A percentile compares a stretch with the other conserved stretches of the same genome.
phyloP scores from a whole-genome alignment of 805 yeast genomes.

The Saccharomyces mikatae region DNA sequence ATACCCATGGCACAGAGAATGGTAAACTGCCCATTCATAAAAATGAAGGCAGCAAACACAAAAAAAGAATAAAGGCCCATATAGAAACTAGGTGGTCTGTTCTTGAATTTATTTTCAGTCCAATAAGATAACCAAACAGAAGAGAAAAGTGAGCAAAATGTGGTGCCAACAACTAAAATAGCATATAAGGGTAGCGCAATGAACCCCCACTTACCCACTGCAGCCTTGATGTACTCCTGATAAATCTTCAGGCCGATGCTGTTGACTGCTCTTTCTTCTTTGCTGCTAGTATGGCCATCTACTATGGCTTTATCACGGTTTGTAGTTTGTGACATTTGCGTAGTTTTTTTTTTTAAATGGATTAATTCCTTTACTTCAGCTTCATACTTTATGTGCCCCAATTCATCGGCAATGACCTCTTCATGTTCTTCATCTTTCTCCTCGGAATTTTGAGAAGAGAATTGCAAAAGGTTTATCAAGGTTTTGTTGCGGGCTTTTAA shows the following conservation, averaged over 20 bases:
- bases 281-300: conserved; percentile 36
- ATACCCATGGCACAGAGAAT: conserved; percentile 36
- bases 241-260: conserved; percentile 44
- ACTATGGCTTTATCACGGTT: conserved; percentile 4
- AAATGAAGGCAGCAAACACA: conserved; percentile 39
- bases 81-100: conserved; percentile 47
- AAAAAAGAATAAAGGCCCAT: conserved; percentile 70
- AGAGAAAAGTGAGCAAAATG: conserved; percentile 28
- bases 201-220: conserved; percentile 40
- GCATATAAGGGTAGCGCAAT: conserved; percentile 18
- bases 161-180: conserved; percentile 19
- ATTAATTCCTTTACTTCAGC: conserved; percentile 11
- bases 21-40: conserved; percentile 32
- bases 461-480: conserved; percentile 47
- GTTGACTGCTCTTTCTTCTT: conserved; percentile 55
- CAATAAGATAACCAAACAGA: conserved; percentile 76
- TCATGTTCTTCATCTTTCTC: conserved; percentile 26
- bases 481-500: conserved; percentile 37
- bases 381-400: conserved; percentile 20
- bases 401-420: conserved; percentile 8
- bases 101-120: conserved; percentile 50
- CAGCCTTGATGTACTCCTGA: conserved; percentile 42
- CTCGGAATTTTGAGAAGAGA: conserved; percentile 30
- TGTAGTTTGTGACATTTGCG: conserved; percentile 12
- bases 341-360: conserved; percentile 9